Conservation (phyloP, 1,284 basidiomycete species). For the Apiotrichum montevideense region DNA sequence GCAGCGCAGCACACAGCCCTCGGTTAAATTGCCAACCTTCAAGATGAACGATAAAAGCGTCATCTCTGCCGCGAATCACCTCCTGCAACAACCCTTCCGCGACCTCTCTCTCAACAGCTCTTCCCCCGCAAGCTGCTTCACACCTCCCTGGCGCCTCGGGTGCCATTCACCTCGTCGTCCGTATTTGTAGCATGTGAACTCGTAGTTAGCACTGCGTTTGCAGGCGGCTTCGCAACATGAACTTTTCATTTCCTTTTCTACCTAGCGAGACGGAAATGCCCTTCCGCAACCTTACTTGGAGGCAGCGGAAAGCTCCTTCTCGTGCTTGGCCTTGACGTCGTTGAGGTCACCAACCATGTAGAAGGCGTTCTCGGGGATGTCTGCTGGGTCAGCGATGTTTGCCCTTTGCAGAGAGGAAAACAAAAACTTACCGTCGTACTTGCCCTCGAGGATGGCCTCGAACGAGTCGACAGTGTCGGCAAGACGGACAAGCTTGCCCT, state of each 20-base stretch:
- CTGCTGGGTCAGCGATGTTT: slow-evolving; percentile 44
- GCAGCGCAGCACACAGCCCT: too few species aligned
- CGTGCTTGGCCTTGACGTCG: slow-evolving; percentile 49
- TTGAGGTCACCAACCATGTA: slow-evolving; percentile 70
- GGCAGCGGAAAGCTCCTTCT: background rate
- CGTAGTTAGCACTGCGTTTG: too few species aligned
- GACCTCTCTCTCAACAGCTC: too few species aligned
- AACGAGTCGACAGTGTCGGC: slow-evolving; percentile 91
- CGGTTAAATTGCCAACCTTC: too few species aligned
- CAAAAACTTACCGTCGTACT: background rate
- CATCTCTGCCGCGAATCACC: too few species aligned
- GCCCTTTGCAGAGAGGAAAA: background rate
- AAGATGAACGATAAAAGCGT: too few species aligned
- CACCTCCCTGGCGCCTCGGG: too few species aligned
- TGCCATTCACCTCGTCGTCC: too few species aligned
- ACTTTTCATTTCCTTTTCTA: background rate
- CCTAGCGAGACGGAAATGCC: background rate
- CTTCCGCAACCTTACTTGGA: background rate
- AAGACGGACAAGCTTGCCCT: slow-evolving; percentile 88
- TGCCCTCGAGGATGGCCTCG: slow-evolving; percentile 89
- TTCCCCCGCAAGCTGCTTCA: too few species aligned
- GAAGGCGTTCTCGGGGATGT: slow-evolving; percentile 86
- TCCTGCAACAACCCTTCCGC: too few species aligned
- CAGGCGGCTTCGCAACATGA: background rate
- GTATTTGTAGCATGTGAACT: too few species aligned